Evolutionary conservation across 805 yeast genomes (phyloP).

Genomic region (Kazachstania martiniae): DNA sequence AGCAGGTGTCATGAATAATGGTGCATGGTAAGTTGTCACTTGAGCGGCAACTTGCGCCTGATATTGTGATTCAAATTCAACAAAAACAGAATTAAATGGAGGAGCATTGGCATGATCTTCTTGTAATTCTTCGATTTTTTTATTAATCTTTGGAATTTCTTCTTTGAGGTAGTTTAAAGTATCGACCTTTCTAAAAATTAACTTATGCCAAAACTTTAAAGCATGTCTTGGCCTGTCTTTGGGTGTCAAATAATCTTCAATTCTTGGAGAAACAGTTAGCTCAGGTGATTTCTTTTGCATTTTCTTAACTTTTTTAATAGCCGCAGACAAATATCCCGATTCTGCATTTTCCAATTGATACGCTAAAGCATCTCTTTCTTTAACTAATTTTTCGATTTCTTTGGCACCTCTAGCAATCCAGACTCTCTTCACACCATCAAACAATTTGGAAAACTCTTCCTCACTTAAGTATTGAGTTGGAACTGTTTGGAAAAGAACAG

Average conservation of each 20-base stretch:
- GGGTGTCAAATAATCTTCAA: slow-evolving; percentile 49
- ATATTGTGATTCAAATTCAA: slow-evolving; percentile 69
- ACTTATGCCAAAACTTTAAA: slow-evolving; percentile 18
- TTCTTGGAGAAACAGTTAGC: slow-evolving; percentile 34
- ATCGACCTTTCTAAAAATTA: slow-evolving; percentile 44
- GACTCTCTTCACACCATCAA: slow-evolving; percentile 72
- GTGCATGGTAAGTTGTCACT: slow-evolving; percentile 50
- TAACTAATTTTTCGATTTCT: slow-evolving; percentile 44
- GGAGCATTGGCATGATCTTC: slow-evolving; percentile 33
- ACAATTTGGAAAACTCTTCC: slow-evolving; percentile 59
- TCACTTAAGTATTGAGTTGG: slow-evolving; percentile 67
- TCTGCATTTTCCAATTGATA: slow-evolving; percentile 57
- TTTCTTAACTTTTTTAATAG: slow-evolving; percentile 51
- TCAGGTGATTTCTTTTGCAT: slow-evolving; percentile 50
- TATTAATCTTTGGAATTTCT: slow-evolving; percentile 44
- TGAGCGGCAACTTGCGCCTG: slow-evolving; percentile 66
- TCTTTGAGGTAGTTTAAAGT: slow-evolving; percentile 47
- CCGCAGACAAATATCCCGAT: slow-evolving; percentile 44
- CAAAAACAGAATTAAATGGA: slow-evolving; percentile 73
- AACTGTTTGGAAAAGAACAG: slow-evolving; percentile 75
- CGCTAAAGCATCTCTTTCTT: slow-evolving; percentile 50
- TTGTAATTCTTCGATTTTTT: slow-evolving; percentile 48
- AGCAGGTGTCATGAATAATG: slow-evolving; percentile 51
- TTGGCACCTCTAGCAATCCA: slow-evolving; percentile 64
- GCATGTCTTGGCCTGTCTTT: slow-evolving; percentile 58